These are phyloP conservation scores for Botrytis aclada DNA, from an alignment of 2,329 filamentous ascomycete genomes.

Conservation along the genomic window DNA sequence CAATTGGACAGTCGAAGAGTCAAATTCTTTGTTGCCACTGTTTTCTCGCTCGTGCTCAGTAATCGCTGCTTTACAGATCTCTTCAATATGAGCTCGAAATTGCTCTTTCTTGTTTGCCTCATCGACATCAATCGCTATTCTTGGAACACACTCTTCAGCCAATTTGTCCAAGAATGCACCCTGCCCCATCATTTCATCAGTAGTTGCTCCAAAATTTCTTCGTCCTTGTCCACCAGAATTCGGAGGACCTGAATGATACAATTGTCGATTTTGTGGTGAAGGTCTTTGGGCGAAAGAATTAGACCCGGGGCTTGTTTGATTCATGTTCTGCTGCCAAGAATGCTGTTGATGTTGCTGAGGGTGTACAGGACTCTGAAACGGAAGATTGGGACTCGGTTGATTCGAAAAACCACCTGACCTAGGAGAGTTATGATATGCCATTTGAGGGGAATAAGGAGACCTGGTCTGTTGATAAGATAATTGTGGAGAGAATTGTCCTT, in stretches of 20 bases:
- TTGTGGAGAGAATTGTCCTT: conserved; percentile 27
- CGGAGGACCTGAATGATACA: conserved; percentile 33
- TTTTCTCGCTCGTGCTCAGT: conserved; percentile 48
- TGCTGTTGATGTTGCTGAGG: conserved; percentile 18
- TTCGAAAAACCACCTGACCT: conserved; percentile 36
- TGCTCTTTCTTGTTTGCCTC: conserved; percentile 70
- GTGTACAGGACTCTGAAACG: conserved; percentile 19
- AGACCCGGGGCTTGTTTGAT: conserved; percentile 6
- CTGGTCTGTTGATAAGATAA: conserved; percentile 23
- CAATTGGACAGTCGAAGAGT: conserved; percentile 58
- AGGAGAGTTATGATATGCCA: conserved; percentile 28
- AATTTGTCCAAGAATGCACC: conserved; percentile 49
- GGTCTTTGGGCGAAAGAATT: conserved; percentile 19
- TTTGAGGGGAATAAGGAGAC: conserved; percentile 27
- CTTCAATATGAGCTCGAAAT: conserved; percentile 64
- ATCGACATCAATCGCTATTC: conserved; percentile 53
- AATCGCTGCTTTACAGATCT: conserved; percentile 60
- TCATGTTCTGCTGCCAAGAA: conserved; percentile 13
- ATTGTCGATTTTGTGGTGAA: conserved; percentile 32
- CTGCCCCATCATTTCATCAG: conserved; percentile 50
- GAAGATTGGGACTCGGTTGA: conserved; percentile 20
- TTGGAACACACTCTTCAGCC: conserved; percentile 38
- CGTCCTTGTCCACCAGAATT: conserved; percentile 23
- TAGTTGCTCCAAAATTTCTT: conserved; percentile 21
- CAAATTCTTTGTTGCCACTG: conserved; percentile 46